Percentiles rank a stretch among this genome's conserved stretches.
phyloP scores from a whole-genome alignment of 73 alveolate species.

The Stentor roeselii region DNA sequence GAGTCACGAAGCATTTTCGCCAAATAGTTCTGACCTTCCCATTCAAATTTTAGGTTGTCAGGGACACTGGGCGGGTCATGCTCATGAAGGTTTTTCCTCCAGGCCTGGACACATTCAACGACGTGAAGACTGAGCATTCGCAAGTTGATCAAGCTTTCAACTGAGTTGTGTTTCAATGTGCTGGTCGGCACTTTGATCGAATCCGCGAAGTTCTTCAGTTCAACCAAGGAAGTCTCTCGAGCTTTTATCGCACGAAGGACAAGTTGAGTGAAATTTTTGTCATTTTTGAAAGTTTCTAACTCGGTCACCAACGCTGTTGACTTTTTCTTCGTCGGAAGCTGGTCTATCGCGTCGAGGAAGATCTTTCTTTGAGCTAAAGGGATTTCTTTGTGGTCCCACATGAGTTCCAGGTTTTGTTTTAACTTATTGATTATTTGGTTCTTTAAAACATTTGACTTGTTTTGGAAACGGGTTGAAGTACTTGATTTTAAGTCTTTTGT shows the following conservation, averaged over 20 bases:
- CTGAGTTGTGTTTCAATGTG: neutral
- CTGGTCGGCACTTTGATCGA: neutral
- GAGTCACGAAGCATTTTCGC: constrained; percentile 5
- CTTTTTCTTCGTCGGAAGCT: neutral
- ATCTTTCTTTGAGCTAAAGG: neutral
- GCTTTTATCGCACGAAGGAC: neutral
- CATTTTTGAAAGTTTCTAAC: neutral
- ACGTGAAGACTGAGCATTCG: neutral
- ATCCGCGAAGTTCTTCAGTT: neutral
- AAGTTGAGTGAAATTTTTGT: neutral
- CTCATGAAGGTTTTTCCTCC: neutral
- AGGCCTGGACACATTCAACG: constrained; percentile 4
- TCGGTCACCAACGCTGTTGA: neutral
- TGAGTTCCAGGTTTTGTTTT: neutral
- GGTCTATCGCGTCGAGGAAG: neutral
- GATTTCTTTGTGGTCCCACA: constrained; percentile 4
- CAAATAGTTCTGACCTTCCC: neutral
- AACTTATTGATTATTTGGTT: constrained; percentile 4
- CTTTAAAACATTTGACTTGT: neutral
- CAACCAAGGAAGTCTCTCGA: neutral
- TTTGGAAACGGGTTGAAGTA: neutral
- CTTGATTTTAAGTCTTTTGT: neutral
- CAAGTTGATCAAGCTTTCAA: neutral
- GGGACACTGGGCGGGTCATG: neutral
- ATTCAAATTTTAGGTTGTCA: neutral